Base-by-base conservation (phyloP, 2,329 filamentous ascomycete species). In the Curvularia hawaiiensis region DNA sequence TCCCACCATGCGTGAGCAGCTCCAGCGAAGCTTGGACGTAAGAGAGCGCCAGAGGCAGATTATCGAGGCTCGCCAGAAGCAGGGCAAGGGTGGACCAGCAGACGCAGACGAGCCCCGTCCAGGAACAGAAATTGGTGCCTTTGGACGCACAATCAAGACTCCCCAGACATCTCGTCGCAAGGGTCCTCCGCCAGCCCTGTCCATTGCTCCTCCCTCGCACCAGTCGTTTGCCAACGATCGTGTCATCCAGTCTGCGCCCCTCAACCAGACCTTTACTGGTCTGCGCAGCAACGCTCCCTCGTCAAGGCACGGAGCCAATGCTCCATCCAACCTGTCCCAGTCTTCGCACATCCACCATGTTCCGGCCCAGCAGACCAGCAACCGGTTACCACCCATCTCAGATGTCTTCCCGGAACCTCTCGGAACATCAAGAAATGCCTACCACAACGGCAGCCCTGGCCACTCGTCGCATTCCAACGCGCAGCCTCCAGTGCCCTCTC, bases 191-290 rank as follows among this genome's bases (percentile, higher is more conserved):
- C 91, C 92, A 1, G 93, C 93, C 44, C 82, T 99, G 48, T 96
- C 92, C 56, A 99, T 99, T 66, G 90, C 96, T n/a, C 90, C 95
- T 26, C 95, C 95, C 1, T 92, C 92, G 6, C 92, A 96, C 64
- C 88, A 95, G 67, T 90, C 93, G 61, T 98, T 98, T 72, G 91
- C 93, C 67, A 88, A 92, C 71, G 95, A 99, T 82, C 86, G 95
- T 67, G 92, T 98, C 35, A 96, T 99, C 60, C 95, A 99, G 78
- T 99, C 95, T 4, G 95, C 95, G 8, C 95, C 95, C 16, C 84
- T 99, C 24, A 89, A 96, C 68, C 94, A 97, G 74, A 96, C 92
- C 38, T 99, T 99, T 74, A 97, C 95, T 8, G 93, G 94, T 59
- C 88, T 95, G 59, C 88, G 96, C 73, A 75, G 71, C 54, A 76